Conservation (phyloP, 2,329 filamentous ascomycete genomes). For the Tolypocladium sp. region DNA sequence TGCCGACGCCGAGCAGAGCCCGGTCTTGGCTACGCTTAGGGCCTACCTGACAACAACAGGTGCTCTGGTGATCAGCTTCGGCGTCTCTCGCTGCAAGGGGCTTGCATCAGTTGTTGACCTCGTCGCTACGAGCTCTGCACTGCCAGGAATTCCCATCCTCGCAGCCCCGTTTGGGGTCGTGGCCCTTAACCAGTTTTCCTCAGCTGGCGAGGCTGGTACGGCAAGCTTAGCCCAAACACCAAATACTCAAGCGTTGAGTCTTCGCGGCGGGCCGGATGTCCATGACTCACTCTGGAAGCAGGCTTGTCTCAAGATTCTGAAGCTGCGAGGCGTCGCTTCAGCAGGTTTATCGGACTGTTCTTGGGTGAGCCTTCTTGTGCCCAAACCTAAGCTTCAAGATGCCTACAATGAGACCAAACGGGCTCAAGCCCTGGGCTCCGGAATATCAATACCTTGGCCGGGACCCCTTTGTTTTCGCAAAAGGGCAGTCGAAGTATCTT, state of each 20-base stretch:
- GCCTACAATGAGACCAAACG: slow-evolving; percentile 31
- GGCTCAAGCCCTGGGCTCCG: slow-evolving; percentile 22
- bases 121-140: slow-evolving; percentile 26
- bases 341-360: slow-evolving; percentile 31
- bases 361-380: slow-evolving; percentile 43
- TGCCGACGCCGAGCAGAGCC: slow-evolving; percentile 8
- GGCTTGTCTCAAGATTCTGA: slow-evolving; percentile 40
- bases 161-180: slow-evolving; percentile 44
- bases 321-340: slow-evolving; percentile 38
- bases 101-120: slow-evolving; percentile 37
- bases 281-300: slow-evolving; percentile 38
- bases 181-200: slow-evolving; percentile 15
- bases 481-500: slow-evolving; percentile 29
- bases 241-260: slow-evolving; percentile 38
- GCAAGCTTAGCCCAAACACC: slow-evolving; percentile 40
- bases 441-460: slow-evolving; percentile 43
- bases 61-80: slow-evolving; percentile 39
- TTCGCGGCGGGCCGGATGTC: slow-evolving; percentile 29
- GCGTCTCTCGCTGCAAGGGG: slow-evolving; percentile 36
- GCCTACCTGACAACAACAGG: slow-evolving; percentile 48
- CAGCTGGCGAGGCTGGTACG: slow-evolving; percentile 12
- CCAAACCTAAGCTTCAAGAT: slow-evolving; percentile 34
- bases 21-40: slow-evolving; percentile 39
- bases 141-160: slow-evolving; percentile 35
- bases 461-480: slow-evolving; percentile 44